Evolutionary conservation across 78 protist genomes (phyloP).

Genomic region (Trichosphaerium sp.): DNA sequence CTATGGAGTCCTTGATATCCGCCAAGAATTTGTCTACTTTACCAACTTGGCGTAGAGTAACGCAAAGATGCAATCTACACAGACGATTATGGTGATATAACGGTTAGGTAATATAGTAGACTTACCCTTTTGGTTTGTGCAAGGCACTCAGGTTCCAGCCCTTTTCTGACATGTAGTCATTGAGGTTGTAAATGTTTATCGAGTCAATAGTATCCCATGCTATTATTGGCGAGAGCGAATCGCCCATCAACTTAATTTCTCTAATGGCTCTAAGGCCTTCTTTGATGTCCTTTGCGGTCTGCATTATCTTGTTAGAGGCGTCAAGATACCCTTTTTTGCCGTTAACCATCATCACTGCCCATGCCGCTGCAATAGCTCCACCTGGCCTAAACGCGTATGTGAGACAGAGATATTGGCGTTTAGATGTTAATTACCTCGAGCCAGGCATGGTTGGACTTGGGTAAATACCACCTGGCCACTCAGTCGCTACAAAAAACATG

Average conservation of each 20-base stretch:
- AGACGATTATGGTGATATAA: too few relatives aligned
- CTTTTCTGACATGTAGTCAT: background rate
- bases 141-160: background rate
- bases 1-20: too few relatives aligned
- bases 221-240: background rate
- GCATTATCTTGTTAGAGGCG: background rate
- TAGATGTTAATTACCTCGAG: background rate
- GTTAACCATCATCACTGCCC: conserved; percentile 24
- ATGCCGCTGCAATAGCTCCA: conserved; percentile 31
- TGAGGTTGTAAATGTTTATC: background rate
- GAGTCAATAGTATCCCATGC: background rate
- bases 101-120: too few relatives aligned
- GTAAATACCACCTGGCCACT: conserved; percentile 62
- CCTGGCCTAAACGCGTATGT: conserved; percentile 57
- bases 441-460: conserved; percentile 37
- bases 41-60: too few relatives aligned
- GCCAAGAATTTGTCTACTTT: too few relatives aligned
- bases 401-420: background rate
- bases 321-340: conserved; percentile 24
- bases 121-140: too few relatives aligned
- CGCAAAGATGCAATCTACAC: too few relatives aligned
- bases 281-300: background rate
- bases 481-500: conserved; percentile 14
- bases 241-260: background rate
- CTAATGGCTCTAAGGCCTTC: background rate